These are phyloP conservation scores for Chlorella sp. DNA, from an alignment of 139 green algal species.

Conservation along the genomic window DNA sequence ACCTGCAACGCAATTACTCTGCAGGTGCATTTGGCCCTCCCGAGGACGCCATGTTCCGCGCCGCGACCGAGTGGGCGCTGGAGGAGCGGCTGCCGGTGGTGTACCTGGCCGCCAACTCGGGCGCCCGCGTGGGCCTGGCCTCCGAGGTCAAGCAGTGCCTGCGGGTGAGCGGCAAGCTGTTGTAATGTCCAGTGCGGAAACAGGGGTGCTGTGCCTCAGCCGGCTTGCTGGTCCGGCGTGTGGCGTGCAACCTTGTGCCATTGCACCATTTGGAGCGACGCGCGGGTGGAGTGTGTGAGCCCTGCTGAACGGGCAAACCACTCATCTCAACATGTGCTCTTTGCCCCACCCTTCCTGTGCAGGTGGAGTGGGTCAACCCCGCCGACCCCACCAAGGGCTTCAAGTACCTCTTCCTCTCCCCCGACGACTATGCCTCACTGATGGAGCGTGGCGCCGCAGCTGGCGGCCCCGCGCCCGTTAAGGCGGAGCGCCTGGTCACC, in stretches of 20 bases:
- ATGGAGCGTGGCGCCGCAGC: not conserved
- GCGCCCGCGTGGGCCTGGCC: conserved; percentile 92
- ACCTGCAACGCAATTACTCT: not conserved
- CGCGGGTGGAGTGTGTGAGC: too few relatives aligned
- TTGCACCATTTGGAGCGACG: too few relatives aligned
- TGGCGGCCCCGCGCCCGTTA: not conserved
- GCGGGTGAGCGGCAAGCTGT: conserved; percentile 32
- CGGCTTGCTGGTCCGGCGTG: too few relatives aligned
- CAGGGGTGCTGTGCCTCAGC: too few relatives aligned
- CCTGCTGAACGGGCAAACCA: too few relatives aligned
- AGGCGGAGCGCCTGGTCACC: conserved; percentile 32
- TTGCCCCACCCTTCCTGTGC: not conserved
- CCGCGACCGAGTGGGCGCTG: conserved; percentile 83
- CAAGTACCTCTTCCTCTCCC: conserved; percentile 92
- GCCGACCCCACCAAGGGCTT: conserved; percentile 82
- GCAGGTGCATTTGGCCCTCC: conserved; percentile 82
- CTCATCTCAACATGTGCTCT: too few relatives aligned
- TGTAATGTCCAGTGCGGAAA: too few relatives aligned
- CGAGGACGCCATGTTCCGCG: conserved; percentile 93
- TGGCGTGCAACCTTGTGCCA: too few relatives aligned
- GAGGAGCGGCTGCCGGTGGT: conserved; percentile 85
- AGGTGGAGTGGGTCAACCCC: conserved; percentile 81
- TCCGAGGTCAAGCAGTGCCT: conserved; percentile 85
- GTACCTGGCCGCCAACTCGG: conserved; percentile 96
- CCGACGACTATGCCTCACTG: conserved; percentile 81